A percentile compares a stretch with the other conserved stretches of the same genome.
Conservation (phyloP, 2,329 filamentous ascomycete species). For the Fusarium armeniacum region DNA sequence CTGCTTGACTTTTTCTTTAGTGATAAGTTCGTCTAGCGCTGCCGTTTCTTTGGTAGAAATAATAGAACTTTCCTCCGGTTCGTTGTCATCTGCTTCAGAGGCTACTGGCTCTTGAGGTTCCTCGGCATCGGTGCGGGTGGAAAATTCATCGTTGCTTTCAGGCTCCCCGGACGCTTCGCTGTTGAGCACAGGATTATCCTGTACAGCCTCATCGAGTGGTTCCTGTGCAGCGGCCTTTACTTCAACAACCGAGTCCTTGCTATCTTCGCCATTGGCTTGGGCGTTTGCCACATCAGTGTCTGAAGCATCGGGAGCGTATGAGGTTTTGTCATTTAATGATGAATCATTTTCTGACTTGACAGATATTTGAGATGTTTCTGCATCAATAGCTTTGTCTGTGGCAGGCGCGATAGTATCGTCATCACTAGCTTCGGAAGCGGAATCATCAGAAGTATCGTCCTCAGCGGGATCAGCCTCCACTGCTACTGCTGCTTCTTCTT, state of each 20-base stretch:
- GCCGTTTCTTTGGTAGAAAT: constrained; percentile 14
- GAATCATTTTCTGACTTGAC: constrained; percentile 4
- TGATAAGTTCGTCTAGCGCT: constrained; percentile 4
- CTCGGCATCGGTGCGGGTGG: constrained; percentile 3
- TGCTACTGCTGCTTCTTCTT: constrained; percentile 25
- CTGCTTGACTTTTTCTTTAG: constrained; percentile 14
- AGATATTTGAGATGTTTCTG: constrained; percentile 17
- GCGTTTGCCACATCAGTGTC: constrained; percentile 21
- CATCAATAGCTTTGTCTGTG: constrained; percentile 15
- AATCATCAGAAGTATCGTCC: constrained; percentile 1
- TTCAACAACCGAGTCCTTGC: constrained; percentile 7
- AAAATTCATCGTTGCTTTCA: constrained; percentile 15
- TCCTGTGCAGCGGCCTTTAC: constrained; percentile 17
- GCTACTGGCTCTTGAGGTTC: constrained; percentile 17
- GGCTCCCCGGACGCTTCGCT: constrained; percentile 16
- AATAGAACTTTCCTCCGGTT: constrained; percentile 15
- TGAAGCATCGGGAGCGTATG: constrained; percentile 9
- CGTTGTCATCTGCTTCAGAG: constrained; percentile 11
- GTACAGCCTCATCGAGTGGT: constrained; percentile 5
- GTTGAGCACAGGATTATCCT: constrained; percentile 5
- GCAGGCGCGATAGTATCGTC: constrained; percentile 2
- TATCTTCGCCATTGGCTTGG: constrained; percentile 18
- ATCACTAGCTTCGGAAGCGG: not conserved
- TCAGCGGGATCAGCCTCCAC: constrained; percentile 1
- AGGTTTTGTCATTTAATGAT: constrained; percentile 10